These are phyloP conservation scores for Xerocomus minutiporus DNA, from an alignment of 1,284 basidiomycete species.

Conservation along the genomic window DNA sequence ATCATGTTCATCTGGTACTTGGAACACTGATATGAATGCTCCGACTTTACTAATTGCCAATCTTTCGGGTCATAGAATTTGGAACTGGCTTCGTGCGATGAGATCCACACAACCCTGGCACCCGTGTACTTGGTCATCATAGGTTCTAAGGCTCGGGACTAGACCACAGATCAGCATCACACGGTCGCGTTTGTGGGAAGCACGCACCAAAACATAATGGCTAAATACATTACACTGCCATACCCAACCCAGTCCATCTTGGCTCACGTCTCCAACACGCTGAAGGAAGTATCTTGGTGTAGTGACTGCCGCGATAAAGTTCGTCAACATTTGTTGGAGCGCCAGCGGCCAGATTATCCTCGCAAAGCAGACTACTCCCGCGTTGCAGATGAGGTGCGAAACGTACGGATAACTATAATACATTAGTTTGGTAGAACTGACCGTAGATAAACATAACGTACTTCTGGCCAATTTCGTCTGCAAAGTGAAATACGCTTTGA, in stretches of 20 bases:
- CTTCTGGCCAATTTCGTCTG: constrained; percentile 51
- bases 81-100: constrained; percentile 64
- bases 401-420: constrained; percentile 70
- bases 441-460: constrained; percentile 31
- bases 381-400: constrained; percentile 80
- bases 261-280: constrained; percentile 54
- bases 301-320: constrained; percentile 50
- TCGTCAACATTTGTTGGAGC: constrained; percentile 47
- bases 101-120: constrained; percentile 77
- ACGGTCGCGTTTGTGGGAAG: constrained; percentile 1
- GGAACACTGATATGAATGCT: constrained; percentile 64
- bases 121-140: constrained; percentile 45
- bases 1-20: constrained; percentile 83
- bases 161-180: constrained; percentile 11
- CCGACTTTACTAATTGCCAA: constrained; percentile 65
- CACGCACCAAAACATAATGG: constrained; percentile 74
- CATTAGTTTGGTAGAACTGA: constrained; percentile 2
- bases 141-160: constrained; percentile 59
- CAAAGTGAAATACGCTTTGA: constrained; percentile 62
- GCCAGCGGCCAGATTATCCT: constrained; percentile 53
- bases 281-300: constrained; percentile 63
- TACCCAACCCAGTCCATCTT: constrained; percentile 72
- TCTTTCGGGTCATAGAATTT: constrained; percentile 58
- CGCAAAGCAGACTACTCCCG: constrained; percentile 67
- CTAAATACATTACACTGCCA: constrained; percentile 88